Percentiles rank a stretch among this genome's conserved stretches.
These are phyloP conservation scores for Penicillium sclerotiorum DNA, from an alignment of 2,329 filamentous ascomycete genomes.

Conservation along the genomic window DNA sequence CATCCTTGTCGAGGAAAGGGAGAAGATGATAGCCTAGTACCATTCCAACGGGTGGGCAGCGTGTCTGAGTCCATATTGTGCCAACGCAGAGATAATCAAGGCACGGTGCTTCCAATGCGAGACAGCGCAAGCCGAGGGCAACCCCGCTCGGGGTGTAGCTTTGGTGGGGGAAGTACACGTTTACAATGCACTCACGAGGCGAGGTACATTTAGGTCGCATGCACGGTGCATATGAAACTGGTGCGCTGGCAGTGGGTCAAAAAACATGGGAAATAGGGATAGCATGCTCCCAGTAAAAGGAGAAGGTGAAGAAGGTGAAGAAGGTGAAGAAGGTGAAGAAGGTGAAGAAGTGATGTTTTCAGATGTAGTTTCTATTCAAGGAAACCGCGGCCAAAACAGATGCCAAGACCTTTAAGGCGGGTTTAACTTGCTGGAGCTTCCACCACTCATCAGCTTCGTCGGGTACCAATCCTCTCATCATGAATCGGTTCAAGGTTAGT, in stretches of 20 bases:
- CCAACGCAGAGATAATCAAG: constrained; percentile 10
- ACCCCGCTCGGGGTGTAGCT: constrained; percentile 20
- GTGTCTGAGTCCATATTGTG: constrained; percentile 39
- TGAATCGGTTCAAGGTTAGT: constrained; percentile 40
- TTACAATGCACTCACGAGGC: constrained; percentile 19
- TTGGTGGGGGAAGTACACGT: constrained; percentile 12
- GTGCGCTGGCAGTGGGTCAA: constrained; percentile 30
- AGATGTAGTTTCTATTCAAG: not conserved
- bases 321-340: not conserved
- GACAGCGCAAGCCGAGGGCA: constrained; percentile 19
- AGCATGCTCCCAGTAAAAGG: not conserved
- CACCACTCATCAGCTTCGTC: constrained; percentile 9
- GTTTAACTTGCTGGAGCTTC: constrained; percentile 13
- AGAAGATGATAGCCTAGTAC: constrained; percentile 31
- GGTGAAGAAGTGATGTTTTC: not conserved
- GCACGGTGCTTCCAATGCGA: constrained; percentile 12
- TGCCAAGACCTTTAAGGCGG: constrained; percentile 22
- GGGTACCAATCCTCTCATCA: constrained; percentile 18
- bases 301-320: not conserved
- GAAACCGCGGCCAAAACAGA: constrained; percentile 9
- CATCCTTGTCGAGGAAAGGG: constrained; percentile 36
- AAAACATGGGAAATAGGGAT: no score
- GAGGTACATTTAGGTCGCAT: constrained; percentile 25
- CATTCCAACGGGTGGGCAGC: constrained; percentile 29
- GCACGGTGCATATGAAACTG: constrained; percentile 10